Conservation (phyloP, 2,329 filamentous ascomycete species). For the Aspergillus intermedius region DNA sequence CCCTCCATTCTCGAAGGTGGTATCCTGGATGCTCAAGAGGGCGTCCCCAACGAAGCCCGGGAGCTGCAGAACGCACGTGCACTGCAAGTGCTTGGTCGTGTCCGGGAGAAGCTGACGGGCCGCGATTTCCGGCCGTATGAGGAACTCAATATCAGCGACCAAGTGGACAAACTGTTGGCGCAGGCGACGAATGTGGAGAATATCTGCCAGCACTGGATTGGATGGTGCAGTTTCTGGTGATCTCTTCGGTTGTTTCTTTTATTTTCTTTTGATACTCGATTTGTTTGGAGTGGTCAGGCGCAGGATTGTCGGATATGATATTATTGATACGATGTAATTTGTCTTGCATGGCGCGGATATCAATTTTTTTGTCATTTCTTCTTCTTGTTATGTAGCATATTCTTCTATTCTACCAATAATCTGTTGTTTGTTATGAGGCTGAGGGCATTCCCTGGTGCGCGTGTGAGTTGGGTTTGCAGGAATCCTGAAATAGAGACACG, state of each 20-base stretch:
- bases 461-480: too few species aligned
- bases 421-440: not conserved
- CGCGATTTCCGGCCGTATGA: constrained; percentile 82
- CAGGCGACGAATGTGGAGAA: constrained; percentile 97
- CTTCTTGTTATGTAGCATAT: constrained; percentile 1
- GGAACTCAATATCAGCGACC: constrained; percentile 75
- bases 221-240: constrained; percentile 98
- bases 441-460: not conserved
- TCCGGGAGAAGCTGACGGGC: constrained; percentile 93
- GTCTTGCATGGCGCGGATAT: constrained; percentile 17
- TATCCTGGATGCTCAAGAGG: constrained; percentile 38
- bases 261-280: constrained; percentile 3
- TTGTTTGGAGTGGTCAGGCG: constrained; percentile 18
- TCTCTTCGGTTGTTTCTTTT: constrained; percentile 3
- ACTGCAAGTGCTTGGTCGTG: constrained; percentile 80
- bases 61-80: constrained; percentile 93
- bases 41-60: constrained; percentile 38
- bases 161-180: constrained; percentile 90
- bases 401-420: not conserved
- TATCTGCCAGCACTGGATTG: constrained; percentile 96
- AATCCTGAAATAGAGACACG: not conserved
- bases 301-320: constrained; percentile 14
- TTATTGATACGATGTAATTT: constrained; percentile 21
- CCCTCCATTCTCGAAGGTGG: constrained; percentile 61
- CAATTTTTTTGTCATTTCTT: constrained; percentile 9